Evolutionary conservation across 2,329 filamentous ascomycete species (phyloP).

Genomic region (Aspergillus neotritici): DNA sequence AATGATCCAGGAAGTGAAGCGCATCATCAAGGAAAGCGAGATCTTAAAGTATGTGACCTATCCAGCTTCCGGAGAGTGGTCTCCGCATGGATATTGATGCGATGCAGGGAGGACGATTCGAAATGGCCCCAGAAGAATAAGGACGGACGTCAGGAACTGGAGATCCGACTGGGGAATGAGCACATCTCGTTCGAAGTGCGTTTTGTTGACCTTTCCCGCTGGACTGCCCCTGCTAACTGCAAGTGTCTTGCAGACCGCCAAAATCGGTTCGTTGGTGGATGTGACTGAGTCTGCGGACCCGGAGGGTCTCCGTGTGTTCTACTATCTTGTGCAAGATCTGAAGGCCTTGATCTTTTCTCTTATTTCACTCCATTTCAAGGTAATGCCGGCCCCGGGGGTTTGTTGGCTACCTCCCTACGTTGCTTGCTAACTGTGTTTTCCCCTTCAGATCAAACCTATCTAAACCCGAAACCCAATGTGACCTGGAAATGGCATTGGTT

Average conservation of each 20-base stretch:
- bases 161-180: constrained; percentile 88
- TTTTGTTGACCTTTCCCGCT: neutral
- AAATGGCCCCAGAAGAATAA: constrained; percentile 99
- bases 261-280: constrained; percentile 94
- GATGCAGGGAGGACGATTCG: constrained; percentile 80
- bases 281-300: constrained; percentile 95
- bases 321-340: constrained; percentile 95
- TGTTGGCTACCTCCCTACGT: constrained; percentile 1
- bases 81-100: constrained; percentile 12
- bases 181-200: constrained; percentile 94
- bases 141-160: constrained; percentile 91
- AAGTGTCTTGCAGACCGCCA: constrained; percentile 65
- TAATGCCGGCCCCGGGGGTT: constrained; percentile 21
- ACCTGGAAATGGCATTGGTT: neutral
- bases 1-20: constrained; percentile 89
- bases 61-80: neutral
- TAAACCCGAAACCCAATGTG: constrained; percentile 21
- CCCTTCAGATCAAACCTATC: constrained; percentile 48
- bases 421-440: constrained; percentile 3
- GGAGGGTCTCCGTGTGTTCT: constrained; percentile 93
- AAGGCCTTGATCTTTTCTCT: constrained; percentile 96
- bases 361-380: constrained; percentile 96
- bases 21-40: constrained; percentile 94
- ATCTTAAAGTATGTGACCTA: constrained; percentile 72
- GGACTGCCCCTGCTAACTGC: constrained; percentile 1